phyloP scores from a whole-genome alignment of 768 basidiomycete species.

The Boletus eberwhitei region DNA sequence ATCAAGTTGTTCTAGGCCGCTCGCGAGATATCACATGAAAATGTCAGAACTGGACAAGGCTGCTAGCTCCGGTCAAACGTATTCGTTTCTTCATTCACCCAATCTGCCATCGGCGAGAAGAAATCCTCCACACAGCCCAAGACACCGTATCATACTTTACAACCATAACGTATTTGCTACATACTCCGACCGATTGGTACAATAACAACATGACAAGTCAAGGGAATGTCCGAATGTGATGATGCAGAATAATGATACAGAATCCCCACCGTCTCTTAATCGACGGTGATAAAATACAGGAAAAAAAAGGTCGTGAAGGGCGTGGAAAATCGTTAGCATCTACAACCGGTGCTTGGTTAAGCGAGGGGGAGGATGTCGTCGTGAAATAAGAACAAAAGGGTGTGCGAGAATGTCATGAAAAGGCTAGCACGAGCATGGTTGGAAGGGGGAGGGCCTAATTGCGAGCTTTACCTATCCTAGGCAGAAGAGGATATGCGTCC shows the following conservation, averaged over 20 bases:
- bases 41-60: neutral
- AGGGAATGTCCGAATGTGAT: constrained; percentile 23
- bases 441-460: neutral
- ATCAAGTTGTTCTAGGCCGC: neutral
- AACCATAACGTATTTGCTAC: constrained; percentile 37
- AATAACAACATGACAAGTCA: constrained; percentile 22
- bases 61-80: neutral
- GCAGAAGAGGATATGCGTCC: constrained; percentile 4
- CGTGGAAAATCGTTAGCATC: constrained; percentile 28
- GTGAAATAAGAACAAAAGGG: constrained; percentile 4
- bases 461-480: constrained; percentile 1
- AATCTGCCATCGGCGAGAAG: neutral
- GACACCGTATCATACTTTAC: constrained; percentile 31
- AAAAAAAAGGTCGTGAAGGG: constrained; percentile 21
- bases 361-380: constrained; percentile 1
- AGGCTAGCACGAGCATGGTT: neutral
- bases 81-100: constrained; percentile 1
- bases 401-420: constrained; percentile 10
- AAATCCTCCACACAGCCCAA: constrained; percentile 6
- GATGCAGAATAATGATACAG: constrained; percentile 38
- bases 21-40: constrained; percentile 18
- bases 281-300: constrained; percentile 30
- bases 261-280: constrained; percentile 20
- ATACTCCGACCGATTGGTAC: constrained; percentile 24
- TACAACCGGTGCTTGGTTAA: constrained; percentile 9